A percentile compares a stretch with the other conserved stretches of the same genome.
phyloP scores from a whole-genome alignment of 2,329 filamentous ascomycete genomes.

The Aspergillus persii region DNA sequence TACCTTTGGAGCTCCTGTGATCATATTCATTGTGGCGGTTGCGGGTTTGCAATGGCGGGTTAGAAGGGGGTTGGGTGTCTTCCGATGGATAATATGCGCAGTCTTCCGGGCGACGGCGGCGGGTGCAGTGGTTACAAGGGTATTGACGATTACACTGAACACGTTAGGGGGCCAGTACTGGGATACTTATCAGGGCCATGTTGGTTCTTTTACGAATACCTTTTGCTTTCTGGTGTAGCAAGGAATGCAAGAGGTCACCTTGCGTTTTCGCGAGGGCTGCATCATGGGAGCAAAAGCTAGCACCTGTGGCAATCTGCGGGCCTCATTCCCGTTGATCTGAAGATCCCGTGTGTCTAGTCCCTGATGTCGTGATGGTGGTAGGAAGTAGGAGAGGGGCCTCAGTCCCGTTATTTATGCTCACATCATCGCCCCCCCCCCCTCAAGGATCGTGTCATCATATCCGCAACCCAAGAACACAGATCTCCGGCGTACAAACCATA shows the following conservation, averaged over 20 bases:
- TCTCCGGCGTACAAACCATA: no score
- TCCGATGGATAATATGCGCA: constrained; percentile 4
- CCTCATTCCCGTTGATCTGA: no score
- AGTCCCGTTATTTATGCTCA: no score
- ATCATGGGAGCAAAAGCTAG: background rate
- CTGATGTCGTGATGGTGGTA: no score
- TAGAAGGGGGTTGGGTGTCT: background rate
- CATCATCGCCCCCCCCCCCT: no score
- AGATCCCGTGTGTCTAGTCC: no score
- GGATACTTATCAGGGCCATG: background rate
- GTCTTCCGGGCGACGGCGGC: constrained; percentile 8
- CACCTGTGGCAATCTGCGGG: no score
- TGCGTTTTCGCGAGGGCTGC: constrained; percentile 3
- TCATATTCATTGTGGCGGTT: background rate
- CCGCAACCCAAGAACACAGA: no score
- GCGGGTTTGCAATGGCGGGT: background rate
- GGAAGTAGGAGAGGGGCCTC: no score
- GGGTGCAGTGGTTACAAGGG: constrained; percentile 10
- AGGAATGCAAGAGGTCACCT: constrained; percentile 6
- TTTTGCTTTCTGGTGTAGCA: constrained; percentile 9
- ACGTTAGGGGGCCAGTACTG: background rate
- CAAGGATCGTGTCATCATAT: no score
- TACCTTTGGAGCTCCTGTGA: background rate
- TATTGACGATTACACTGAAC: constrained; percentile 10
- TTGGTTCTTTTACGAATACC: background rate